Conservation (phyloP, 108 stramenopile genomes). For the Cyclotella sp. region DNA sequence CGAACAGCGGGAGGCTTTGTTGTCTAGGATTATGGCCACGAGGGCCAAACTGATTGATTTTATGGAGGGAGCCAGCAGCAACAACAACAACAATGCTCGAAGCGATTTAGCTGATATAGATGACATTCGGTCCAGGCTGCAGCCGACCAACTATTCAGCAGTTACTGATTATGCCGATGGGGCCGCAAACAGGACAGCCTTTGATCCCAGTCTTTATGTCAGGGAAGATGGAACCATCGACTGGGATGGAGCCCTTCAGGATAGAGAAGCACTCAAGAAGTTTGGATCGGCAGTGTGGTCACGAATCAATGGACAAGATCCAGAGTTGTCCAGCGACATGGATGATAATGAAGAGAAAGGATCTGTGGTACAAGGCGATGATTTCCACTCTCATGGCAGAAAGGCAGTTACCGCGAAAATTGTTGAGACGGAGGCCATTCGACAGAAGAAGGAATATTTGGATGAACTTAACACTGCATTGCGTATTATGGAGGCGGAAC, state of each 20-base stretch:
- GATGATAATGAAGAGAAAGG: constrained; percentile 12
- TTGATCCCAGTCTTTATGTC: constrained; percentile 87
- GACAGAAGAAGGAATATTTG: constrained; percentile 57
- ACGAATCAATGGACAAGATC: constrained; percentile 94
- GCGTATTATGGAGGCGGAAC: constrained; percentile 59
- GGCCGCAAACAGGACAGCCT: constrained; percentile 1
- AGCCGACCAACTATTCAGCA: constrained; percentile 18
- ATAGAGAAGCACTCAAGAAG: constrained; percentile 87
- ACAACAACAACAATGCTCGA: background rate
- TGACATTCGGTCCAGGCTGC: constrained; percentile 38
- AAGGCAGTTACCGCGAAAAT: constrained; percentile 83
- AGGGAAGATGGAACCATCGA: constrained; percentile 97
- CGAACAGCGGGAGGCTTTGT: constrained; percentile 67
- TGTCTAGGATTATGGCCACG: constrained; percentile 46
- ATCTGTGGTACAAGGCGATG: constrained; percentile 5
- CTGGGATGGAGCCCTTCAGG: constrained; percentile 97
- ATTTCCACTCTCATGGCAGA: constrained; percentile 18
- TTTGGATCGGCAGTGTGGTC: constrained; percentile 93
- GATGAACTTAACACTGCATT: constrained; percentile 51
- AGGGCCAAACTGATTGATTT: constrained; percentile 38
- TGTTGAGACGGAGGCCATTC: constrained; percentile 82
- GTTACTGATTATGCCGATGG: background rate
- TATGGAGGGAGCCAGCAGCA: constrained; percentile 24
- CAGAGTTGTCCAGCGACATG: constrained; percentile 59
- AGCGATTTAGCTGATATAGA: constrained; percentile 29